Base-by-base conservation (phyloP, 2,329 filamentous ascomycete species). In the Juglanconis juglandina region DNA sequence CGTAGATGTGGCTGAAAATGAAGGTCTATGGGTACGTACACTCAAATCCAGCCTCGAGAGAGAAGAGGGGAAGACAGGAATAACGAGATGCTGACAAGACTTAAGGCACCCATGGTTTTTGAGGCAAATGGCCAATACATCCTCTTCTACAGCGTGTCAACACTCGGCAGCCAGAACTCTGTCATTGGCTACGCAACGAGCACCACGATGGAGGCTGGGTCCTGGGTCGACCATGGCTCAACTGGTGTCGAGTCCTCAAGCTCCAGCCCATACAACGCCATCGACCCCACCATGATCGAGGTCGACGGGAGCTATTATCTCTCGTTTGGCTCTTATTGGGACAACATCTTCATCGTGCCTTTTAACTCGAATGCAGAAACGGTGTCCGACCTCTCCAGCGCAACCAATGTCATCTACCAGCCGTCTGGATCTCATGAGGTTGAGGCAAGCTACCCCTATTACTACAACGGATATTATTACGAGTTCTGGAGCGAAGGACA, bases 271-370 rank as follows among this genome's bases (percentile, higher is more conserved):
- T 84, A 81, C 67, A 83, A 83, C 61, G 78, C 80, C 10, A 83
- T 89, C 63, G 87, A 84, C 64, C 69, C 72, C 1, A 82, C 81
- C 56, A 69, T 87, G 3, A 71, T 86, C 59, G 65, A 82, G 3
- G 70, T 79, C 42, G 67, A 73, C 3, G 74, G 73, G 7, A 73
- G 71, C 3, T 81, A 80, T 64, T 78, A 79, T 59, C 72, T 87
- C 68, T 84, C 78, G 58, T 91, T 89, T 64, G 88, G 87, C 24
- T 88, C 84, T 6, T 91, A 89, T 78, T 91, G 87, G 87, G 71
- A 75, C 4, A 81, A 86, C 67, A 78, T 90, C 60, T 88, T 84
- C 73, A 82, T 85, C 66, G 83, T 84, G 1, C 68, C 76, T 41
- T 79, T 89, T 69, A 68, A 67, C 48, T 68, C 70, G 33, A 65